Evolutionary conservation across 1,139 yeast genomes (phyloP).

Genomic region (Saccharomyces hybrid): DNA sequence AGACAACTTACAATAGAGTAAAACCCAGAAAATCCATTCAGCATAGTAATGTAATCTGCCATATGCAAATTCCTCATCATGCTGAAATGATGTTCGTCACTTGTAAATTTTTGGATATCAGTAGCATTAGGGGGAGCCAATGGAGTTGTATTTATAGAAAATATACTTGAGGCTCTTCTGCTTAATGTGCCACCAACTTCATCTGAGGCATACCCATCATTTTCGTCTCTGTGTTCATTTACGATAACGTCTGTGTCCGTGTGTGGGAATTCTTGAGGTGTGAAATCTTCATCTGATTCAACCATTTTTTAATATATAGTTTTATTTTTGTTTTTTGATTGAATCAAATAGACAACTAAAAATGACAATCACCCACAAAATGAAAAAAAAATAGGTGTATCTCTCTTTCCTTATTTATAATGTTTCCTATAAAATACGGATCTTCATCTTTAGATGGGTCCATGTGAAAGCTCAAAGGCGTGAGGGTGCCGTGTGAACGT

Average conservation of each 20-base stretch:
- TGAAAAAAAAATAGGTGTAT: neutral
- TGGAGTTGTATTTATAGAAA: conserved; percentile 34
- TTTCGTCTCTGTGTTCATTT: neutral
- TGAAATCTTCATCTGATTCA: neutral
- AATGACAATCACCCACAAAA: neutral
- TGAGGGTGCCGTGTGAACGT: neutral
- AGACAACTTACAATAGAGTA: conserved; percentile 81
- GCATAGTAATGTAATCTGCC: conserved; percentile 91
- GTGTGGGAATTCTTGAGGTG: conserved; percentile 1
- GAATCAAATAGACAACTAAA: neutral
- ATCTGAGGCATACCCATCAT: neutral
- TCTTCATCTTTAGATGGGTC: neutral
- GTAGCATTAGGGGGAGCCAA: conserved; percentile 56
- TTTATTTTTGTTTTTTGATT: neutral
- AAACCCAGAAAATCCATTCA: conserved; percentile 87
- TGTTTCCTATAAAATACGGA: neutral
- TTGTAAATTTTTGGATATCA: conserved; percentile 70
- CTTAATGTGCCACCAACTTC: conserved; percentile 17
- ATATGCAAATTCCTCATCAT: conserved; percentile 74
- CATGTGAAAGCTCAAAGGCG: neutral
- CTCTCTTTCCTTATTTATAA: neutral
- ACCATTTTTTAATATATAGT: neutral
- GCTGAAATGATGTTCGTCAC: conserved; percentile 72
- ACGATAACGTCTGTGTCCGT: neutral
- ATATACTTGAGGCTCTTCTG: conserved; percentile 36